A percentile compares a stretch with the other conserved stretches of the same genome.
Evolutionary conservation across 2,329 filamentous ascomycete species (phyloP).

Genomic region (Talaromyces sp.): DNA sequence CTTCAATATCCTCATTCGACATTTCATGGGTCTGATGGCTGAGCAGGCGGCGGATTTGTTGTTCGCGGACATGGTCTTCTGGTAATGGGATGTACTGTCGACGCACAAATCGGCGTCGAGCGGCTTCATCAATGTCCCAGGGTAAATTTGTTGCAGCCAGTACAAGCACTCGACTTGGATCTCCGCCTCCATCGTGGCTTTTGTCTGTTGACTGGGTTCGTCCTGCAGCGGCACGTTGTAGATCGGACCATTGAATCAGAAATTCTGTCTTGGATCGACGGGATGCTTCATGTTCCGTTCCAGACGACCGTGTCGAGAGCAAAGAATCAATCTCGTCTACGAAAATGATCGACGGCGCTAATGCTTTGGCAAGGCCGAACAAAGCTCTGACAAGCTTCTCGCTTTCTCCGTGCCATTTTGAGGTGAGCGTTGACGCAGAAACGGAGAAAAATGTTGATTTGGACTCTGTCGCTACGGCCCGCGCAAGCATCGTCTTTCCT

Average conservation of each 20-base stretch:
- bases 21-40: constrained; percentile 84
- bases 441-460: constrained; percentile 96
- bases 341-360: constrained; percentile 95
- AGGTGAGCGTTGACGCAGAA: constrained; percentile 87
- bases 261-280: constrained; percentile 97
- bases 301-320: constrained; percentile 73
- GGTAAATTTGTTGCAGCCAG: constrained; percentile 93
- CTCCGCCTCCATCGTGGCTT: constrained; percentile 56
- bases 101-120: constrained; percentile 81
- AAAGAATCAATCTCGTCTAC: constrained; percentile 97
- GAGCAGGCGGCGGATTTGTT: constrained; percentile 74
- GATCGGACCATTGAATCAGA: constrained; percentile 92
- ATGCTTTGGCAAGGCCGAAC: constrained; percentile 80
- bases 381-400: constrained; percentile 94
- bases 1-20: constrained; percentile 65
- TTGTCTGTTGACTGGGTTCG: constrained; percentile 63
- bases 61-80: constrained; percentile 73
- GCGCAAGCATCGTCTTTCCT: constrained; percentile 95
- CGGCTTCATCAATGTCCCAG: constrained; percentile 97
- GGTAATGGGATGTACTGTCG: constrained; percentile 95
- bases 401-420: constrained; percentile 92
- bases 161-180: constrained; percentile 84
- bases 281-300: constrained; percentile 85
- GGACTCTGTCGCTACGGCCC: constrained; percentile 91
- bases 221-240: constrained; percentile 87